These are phyloP conservation scores for Carex arenaria DNA, from an alignment of 202 grass and related monocot species.

Conservation along the genomic window DNA sequence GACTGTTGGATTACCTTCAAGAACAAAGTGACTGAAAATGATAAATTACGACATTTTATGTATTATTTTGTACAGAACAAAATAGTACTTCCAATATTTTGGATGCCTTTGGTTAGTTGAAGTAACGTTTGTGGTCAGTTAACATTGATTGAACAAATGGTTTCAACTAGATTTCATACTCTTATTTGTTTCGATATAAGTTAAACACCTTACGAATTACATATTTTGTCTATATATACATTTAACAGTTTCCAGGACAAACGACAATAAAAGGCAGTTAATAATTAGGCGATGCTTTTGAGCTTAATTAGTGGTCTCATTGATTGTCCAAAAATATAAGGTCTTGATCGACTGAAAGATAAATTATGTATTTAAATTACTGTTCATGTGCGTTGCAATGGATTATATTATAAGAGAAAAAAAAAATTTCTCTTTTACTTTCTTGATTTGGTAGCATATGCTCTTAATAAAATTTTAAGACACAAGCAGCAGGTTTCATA, in stretches of 20 bases:
- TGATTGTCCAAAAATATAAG: background rate
- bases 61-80: background rate
- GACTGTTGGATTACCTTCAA: background rate
- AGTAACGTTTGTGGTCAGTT: background rate
- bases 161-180: background rate
- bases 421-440: too few relatives aligned
- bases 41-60: background rate
- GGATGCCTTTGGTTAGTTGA: background rate
- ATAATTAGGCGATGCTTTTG: background rate
- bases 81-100: background rate
- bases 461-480: too few relatives aligned
- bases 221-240: background rate
- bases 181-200: background rate
- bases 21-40: background rate
- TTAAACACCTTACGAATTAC: background rate
- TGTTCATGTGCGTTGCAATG: too few relatives aligned
- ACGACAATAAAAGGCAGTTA: background rate
- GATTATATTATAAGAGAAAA: too few relatives aligned
- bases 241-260: background rate
- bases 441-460: too few relatives aligned
- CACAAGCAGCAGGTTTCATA: too few relatives aligned
- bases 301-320: background rate
- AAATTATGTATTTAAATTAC: background rate
- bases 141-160: background rate
- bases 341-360: background rate